Evolutionary conservation across 2,329 filamentous ascomycete species (phyloP).

Genomic region (Xylaria sp.): DNA sequence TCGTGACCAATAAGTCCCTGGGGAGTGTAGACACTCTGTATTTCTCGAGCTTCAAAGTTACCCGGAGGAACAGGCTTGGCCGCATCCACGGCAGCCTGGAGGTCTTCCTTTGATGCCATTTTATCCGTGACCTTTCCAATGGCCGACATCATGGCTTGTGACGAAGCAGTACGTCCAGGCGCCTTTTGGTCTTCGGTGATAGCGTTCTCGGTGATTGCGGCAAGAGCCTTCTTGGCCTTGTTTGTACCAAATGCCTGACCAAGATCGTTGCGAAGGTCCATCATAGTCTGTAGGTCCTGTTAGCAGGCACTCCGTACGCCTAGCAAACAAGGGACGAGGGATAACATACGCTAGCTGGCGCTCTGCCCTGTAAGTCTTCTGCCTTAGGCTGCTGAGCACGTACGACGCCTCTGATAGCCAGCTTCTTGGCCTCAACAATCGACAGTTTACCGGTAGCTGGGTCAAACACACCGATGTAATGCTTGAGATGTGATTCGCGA

Average conservation of each 20-base stretch:
- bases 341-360: constrained; percentile 35
- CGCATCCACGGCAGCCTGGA: constrained; percentile 59
- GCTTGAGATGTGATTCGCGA: constrained; percentile 46
- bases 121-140: constrained; percentile 57
- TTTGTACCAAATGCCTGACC: constrained; percentile 78
- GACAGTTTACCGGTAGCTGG: constrained; percentile 54
- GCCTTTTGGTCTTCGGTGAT: constrained; percentile 45
- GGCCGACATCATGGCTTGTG: constrained; percentile 55
- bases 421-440: constrained; percentile 59
- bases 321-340: background rate
- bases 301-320: constrained; percentile 15
- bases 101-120: constrained; percentile 62
- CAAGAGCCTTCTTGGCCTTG: constrained; percentile 74
- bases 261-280: constrained; percentile 61
- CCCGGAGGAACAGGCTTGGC: constrained; percentile 68
- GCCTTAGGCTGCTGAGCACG: constrained; percentile 49
- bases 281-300: constrained; percentile 43
- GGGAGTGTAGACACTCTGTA: constrained; percentile 68
- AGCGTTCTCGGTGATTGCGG: constrained; percentile 56
- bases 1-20: constrained; percentile 61
- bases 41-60: constrained; percentile 60
- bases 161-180: constrained; percentile 50
- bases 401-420: constrained; percentile 54
- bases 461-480: constrained; percentile 62
- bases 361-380: constrained; percentile 39